Percentiles rank a stretch among this genome's conserved stretches.
These are phyloP conservation scores for Colletotrichum sp. DNA, from an alignment of 2,329 filamentous ascomycete genomes.

Conservation along the genomic window DNA sequence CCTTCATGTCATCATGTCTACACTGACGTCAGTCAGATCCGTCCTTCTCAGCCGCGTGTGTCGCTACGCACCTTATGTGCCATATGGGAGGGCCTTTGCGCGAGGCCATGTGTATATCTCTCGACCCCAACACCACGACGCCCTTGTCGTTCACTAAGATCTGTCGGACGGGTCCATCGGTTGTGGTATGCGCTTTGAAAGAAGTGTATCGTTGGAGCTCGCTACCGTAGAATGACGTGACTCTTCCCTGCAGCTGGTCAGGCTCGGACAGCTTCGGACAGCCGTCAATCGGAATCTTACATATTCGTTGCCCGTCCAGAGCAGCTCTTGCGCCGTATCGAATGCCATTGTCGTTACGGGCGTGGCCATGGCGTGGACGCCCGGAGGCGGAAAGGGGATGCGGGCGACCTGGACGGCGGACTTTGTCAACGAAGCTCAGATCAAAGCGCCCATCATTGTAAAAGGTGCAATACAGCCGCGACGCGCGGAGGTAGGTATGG, in stretches of 20 bases:
- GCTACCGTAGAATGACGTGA: conserved; percentile 86
- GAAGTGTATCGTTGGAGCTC: conserved; percentile 91
- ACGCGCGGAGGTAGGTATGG: conserved; percentile 7
- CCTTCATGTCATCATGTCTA: conserved; percentile 78
- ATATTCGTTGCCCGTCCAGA: conserved; percentile 93
- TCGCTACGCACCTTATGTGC: conserved; percentile 73
- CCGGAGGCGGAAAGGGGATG: conserved; percentile 80
- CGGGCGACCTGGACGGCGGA: conserved; percentile 70
- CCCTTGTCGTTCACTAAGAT: conserved; percentile 92
- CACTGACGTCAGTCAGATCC: not conserved
- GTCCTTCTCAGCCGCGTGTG: not conserved
- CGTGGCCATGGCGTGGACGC: conserved; percentile 71
- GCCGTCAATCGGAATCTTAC: conserved; percentile 52
- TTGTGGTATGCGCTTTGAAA: conserved; percentile 76
- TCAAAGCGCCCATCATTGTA: not conserved
- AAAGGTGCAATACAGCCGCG: conserved; percentile 1
- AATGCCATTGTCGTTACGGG: conserved; percentile 84
- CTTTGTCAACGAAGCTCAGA: not conserved
- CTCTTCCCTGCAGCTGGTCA: conserved; percentile 69
- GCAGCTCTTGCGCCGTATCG: conserved; percentile 84
- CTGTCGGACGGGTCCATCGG: conserved; percentile 84
- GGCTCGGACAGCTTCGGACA: not conserved
- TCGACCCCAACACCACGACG: conserved; percentile 81
- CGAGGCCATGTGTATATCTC: conserved; percentile 87
- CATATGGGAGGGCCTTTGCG: conserved; percentile 85